Percentiles rank a stretch among this genome's conserved stretches.
Evolutionary conservation across 1,284 basidiomycete genomes (phyloP).

Genomic region (Sphaerobolus stellatus): DNA sequence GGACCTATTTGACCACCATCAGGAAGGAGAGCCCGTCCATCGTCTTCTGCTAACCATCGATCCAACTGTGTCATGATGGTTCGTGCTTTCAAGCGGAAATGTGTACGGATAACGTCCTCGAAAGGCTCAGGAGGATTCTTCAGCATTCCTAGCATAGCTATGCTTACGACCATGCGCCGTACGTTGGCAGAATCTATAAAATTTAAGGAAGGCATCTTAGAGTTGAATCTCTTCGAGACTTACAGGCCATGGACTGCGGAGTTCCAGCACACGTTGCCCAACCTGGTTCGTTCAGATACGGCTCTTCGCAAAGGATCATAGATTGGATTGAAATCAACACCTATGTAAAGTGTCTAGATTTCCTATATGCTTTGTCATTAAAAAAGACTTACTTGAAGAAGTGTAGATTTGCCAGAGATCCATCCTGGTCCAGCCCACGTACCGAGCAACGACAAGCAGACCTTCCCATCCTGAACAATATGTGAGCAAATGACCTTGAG

Average conservation of each 20-base stretch:
- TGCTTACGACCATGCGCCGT: slow-evolving; percentile 82
- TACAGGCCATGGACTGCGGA: slow-evolving; percentile 70
- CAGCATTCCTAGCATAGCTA: slow-evolving; percentile 85
- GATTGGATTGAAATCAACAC: slow-evolving; percentile 92
- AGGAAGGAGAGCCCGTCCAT: slow-evolving; percentile 52
- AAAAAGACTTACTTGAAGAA: slow-evolving; percentile 62
- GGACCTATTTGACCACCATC: slow-evolving; percentile 35
- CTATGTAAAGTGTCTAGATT: slow-evolving; percentile 35
- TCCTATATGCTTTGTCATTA: slow-evolving; percentile 3
- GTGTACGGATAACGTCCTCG: slow-evolving; percentile 79
- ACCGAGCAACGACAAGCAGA: slow-evolving; percentile 86
- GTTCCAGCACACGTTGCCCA: slow-evolving; percentile 75
- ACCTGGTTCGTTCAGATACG: slow-evolving; percentile 86
- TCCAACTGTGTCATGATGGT: slow-evolving; percentile 74
- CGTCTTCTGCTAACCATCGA: slow-evolving; percentile 72
- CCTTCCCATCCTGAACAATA: slow-evolving; percentile 73
- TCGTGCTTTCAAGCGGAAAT: slow-evolving; percentile 82
- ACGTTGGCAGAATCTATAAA: slow-evolving; percentile 78
- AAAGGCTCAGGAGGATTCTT: slow-evolving; percentile 81
- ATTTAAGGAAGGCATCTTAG: slow-evolving; percentile 12
- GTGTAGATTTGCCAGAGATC: slow-evolving; percentile 81
- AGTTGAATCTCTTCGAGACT: slow-evolving; percentile 26
- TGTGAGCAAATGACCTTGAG: slow-evolving; percentile 4
- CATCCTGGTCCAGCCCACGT: slow-evolving; percentile 91
- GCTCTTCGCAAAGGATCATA: slow-evolving; percentile 88